These are phyloP conservation scores for Penicillium griseofulvum DNA, from an alignment of 2,329 filamentous ascomycete species.

Conservation along the genomic window DNA sequence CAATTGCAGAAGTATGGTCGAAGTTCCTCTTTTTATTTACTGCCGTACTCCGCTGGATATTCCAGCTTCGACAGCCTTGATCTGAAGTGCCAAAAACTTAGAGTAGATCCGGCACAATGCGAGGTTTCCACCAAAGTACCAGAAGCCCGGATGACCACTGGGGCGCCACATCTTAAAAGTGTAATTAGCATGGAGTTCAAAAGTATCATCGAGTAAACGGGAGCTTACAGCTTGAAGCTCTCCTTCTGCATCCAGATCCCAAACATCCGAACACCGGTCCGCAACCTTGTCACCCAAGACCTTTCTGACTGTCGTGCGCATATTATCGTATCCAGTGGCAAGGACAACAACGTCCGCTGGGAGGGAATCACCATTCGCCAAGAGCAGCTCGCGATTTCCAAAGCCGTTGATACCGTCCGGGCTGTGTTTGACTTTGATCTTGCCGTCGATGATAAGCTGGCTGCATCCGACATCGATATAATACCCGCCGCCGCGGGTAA, in stretches of 20 bases:
- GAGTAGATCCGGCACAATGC: conserved; percentile 63
- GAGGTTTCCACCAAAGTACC: conserved; percentile 65
- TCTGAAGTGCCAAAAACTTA: conserved; percentile 50
- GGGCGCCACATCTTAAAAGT: conserved; percentile 49
- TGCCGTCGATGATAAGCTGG: conserved; percentile 55
- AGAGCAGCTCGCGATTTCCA: conserved; percentile 44
- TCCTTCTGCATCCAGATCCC: conserved; percentile 59
- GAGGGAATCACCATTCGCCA: conserved; percentile 56
- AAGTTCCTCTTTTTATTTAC: background rate
- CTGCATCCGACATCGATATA: conserved; percentile 59
- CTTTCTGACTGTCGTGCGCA: conserved; percentile 60
- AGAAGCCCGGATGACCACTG: conserved; percentile 63
- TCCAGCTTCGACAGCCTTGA: conserved; percentile 47
- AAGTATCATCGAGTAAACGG: background rate
- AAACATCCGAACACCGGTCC: conserved; percentile 56
- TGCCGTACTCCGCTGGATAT: conserved; percentile 22
- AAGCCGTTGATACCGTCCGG: conserved; percentile 54
- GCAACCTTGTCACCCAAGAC: conserved; percentile 63
- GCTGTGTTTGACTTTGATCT: conserved; percentile 61
- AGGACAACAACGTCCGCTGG: conserved; percentile 64
- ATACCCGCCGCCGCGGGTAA: conserved; percentile 55
- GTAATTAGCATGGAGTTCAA: background rate
- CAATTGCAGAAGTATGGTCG: background rate
- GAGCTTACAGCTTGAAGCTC: conserved; percentile 50
- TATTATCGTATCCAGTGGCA: conserved; percentile 66